A percentile compares a stretch with the other conserved stretches of the same genome.
Conservation (phyloP, 2,329 filamentous ascomycete genomes). For the Apiospora arundinis region DNA sequence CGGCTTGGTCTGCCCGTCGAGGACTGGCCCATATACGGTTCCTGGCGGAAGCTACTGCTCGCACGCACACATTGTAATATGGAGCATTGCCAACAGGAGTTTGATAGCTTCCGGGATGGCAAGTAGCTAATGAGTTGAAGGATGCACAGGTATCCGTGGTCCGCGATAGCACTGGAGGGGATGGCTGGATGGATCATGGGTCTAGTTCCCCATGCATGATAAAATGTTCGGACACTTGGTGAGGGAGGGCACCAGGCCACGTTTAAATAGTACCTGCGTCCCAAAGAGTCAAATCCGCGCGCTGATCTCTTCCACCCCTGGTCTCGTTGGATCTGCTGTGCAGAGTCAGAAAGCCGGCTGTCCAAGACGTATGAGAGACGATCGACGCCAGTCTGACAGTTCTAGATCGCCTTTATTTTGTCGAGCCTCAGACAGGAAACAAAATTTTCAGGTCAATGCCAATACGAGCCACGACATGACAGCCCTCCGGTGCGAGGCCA, state of each 20-base stretch:
- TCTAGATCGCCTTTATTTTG: background rate
- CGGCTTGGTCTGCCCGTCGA: background rate
- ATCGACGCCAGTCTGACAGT: background rate
- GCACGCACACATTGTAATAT: conserved; percentile 1
- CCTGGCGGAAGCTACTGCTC: background rate
- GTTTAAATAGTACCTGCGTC: conserved; percentile 32
- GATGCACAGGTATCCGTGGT: background rate
- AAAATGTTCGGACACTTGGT: conserved; percentile 11
- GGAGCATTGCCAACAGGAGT: background rate
- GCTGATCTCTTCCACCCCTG: conserved; percentile 29
- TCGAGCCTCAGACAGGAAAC: background rate
- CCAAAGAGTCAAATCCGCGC: conserved; percentile 31
- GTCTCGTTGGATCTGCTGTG: conserved; percentile 21
- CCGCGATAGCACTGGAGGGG: conserved; percentile 10
- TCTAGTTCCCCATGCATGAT: conserved; percentile 15
- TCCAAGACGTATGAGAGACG: background rate
- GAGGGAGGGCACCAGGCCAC: conserved; percentile 22
- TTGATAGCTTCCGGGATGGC: conserved; percentile 10
- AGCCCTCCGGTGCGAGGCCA: background rate
- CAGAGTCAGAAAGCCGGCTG: conserved; percentile 8
- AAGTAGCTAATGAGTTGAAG: background rate
- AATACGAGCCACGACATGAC: background rate
- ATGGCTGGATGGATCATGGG: conserved; percentile 14
- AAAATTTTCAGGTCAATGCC: background rate
- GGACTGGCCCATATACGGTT: background rate